These are phyloP conservation scores for Daldinia childiae DNA, from an alignment of 495 filamentous ascomycete species.

Conservation along the genomic window DNA sequence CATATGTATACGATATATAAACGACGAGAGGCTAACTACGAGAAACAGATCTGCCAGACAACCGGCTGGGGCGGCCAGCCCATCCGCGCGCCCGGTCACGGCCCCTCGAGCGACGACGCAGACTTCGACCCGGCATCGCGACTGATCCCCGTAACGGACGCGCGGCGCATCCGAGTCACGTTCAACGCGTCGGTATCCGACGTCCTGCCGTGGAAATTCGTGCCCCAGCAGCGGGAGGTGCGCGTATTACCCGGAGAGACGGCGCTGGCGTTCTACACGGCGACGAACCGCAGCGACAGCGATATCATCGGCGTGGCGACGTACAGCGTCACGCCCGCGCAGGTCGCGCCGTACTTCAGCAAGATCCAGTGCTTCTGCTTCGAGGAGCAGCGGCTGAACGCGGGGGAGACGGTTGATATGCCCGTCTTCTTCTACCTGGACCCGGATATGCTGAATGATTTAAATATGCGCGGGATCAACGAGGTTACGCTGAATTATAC, in stretches of 20 bases:
- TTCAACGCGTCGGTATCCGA: constrained; percentile 96
- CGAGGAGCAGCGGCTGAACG: constrained; percentile 90
- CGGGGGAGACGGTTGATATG: constrained; percentile 98
- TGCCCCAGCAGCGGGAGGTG: constrained; percentile 95
- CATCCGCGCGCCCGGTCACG: constrained; percentile 79
- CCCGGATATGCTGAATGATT: constrained; percentile 90
- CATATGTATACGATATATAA: too few relatives aligned
- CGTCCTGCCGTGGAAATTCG: constrained; percentile 96
- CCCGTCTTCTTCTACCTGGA: constrained; percentile 99
- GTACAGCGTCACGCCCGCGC: constrained; percentile 94
- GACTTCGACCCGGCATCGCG: constrained; percentile 73
- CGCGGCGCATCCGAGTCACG: constrained; percentile 90
- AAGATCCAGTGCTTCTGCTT: constrained; percentile 99
- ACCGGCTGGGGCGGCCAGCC: constrained; percentile 96
- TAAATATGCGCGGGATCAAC: constrained; percentile 92
- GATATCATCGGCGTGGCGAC: constrained; percentile 99
- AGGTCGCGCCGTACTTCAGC: constrained; percentile 97
- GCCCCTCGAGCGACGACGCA: constrained; percentile 52
- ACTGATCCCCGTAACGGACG: constrained; percentile 79
- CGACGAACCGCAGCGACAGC: constrained; percentile 84
- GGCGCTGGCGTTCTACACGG: constrained; percentile 96
- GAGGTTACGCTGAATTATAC: constrained; percentile 96
- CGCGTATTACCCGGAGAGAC: constrained; percentile 95
- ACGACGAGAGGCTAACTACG: too few relatives aligned
- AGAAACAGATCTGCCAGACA: constrained; percentile 88